Percentiles rank a stretch among this genome's conserved stretches.
These are phyloP conservation scores for Solanum bukasovii DNA, from an alignment of 257 asterid species.

Conservation along the genomic window DNA sequence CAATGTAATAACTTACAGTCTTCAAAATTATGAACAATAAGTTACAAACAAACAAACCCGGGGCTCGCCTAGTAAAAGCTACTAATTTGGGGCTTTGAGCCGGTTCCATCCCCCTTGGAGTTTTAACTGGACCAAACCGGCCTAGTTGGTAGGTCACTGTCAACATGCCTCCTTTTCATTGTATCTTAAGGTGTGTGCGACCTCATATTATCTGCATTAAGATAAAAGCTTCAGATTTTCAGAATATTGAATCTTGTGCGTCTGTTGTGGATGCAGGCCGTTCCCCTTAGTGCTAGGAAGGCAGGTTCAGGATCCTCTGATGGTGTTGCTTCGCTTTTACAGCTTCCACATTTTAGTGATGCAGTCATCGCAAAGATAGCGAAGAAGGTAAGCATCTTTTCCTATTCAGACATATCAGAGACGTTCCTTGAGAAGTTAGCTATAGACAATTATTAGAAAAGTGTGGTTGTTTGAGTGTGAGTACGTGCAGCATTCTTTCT, in stretches of 20 bases:
- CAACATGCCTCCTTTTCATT: neutral
- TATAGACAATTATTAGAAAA: neutral
- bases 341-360: constrained; percentile 85
- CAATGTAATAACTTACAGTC: neutral
- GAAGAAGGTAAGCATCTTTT: constrained; percentile 44
- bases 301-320: constrained; percentile 53
- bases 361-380: constrained; percentile 49
- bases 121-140: neutral
- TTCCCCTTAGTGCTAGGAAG: constrained; percentile 83
- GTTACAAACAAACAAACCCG: neutral
- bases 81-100: neutral
- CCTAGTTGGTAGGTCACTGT: neutral
- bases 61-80: neutral
- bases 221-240: constrained; percentile 1
- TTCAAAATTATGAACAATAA: neutral
- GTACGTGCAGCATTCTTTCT: neutral
- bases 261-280: constrained; percentile 48
- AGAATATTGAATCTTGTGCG: neutral
- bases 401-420: neutral
- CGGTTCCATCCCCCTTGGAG: neutral
- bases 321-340: constrained; percentile 72
- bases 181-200: neutral
- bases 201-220: neutral
- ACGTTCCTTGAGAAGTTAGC: neutral
- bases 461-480: neutral